Evolutionary conservation across 768 basidiomycete species (phyloP).

Genomic region (Rhizopogon roseolus): DNA sequence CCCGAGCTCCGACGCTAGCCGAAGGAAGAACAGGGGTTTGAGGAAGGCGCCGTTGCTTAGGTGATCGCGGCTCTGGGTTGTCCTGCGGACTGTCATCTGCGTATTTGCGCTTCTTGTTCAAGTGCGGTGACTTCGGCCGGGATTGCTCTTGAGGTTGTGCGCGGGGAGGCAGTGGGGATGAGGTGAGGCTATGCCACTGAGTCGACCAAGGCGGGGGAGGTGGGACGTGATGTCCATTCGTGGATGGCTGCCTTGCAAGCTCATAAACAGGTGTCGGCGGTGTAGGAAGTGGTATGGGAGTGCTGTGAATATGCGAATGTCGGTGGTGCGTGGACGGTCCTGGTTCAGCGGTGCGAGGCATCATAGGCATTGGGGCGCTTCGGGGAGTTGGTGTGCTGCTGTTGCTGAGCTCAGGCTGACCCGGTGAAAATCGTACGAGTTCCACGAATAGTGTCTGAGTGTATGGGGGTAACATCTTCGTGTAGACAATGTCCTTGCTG

Average conservation of each 20-base stretch:
- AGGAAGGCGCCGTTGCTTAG: conserved; percentile 29
- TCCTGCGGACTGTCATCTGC: conserved; percentile 25
- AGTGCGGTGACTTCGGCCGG: conserved; percentile 20
- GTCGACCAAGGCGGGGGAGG: conserved; percentile 30
- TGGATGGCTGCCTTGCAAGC: conserved; percentile 22
- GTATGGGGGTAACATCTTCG: conserved; percentile 58
- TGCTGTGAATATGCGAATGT: conserved; percentile 23
- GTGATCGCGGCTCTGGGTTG: conserved; percentile 19
- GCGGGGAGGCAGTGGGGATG: conserved; percentile 9
- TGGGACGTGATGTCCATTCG: conserved; percentile 30
- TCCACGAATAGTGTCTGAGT: conserved; percentile 72
- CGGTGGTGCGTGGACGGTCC: conserved; percentile 26
- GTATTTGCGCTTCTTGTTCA: conserved; percentile 30
- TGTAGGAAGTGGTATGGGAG: conserved; percentile 26
- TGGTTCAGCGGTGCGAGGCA: conserved; percentile 20
- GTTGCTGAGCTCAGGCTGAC: conserved; percentile 24
- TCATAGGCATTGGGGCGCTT: conserved; percentile 7
- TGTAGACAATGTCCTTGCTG: conserved; percentile 68
- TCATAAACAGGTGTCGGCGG: conserved; percentile 31
- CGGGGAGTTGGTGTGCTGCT: conserved; percentile 12
- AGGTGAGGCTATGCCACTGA: conserved; percentile 22
- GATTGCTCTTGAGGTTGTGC: conserved; percentile 22
- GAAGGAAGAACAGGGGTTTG: conserved; percentile 27
- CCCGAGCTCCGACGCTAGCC: conserved; percentile 19
- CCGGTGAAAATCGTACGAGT: conserved; percentile 43